A percentile compares a stretch with the other conserved stretches of the same genome.
Conservation (phyloP, 2,329 filamentous ascomycete species). For the Aplosporella prunicola region DNA sequence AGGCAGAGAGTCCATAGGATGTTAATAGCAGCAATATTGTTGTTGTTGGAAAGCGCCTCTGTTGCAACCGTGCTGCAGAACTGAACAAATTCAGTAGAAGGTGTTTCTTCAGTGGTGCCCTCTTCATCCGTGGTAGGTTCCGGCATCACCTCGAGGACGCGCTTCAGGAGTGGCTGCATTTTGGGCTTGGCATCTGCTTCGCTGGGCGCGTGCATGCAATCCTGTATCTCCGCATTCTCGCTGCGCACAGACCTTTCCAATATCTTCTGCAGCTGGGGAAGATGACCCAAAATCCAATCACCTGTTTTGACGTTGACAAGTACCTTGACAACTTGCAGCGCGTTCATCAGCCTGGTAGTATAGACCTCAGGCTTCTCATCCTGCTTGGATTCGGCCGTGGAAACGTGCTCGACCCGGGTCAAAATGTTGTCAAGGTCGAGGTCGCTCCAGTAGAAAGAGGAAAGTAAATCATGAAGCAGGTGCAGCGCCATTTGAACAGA, state of each 20-base stretch:
- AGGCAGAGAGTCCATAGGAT: conserved; percentile 85
- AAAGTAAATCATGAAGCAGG: conserved; percentile 73
- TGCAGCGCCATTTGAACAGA: conserved; percentile 78
- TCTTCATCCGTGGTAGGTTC: conserved; percentile 75
- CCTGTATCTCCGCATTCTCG: conserved; percentile 86
- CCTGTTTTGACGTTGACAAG: conserved; percentile 80
- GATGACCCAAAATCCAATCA: conserved; percentile 78
- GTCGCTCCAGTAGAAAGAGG: conserved; percentile 83
- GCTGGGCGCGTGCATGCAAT: conserved; percentile 72
- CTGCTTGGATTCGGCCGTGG: conserved; percentile 58
- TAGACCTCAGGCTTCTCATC: conserved; percentile 56
- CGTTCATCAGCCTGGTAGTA: conserved; percentile 82
- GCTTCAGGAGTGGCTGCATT: conserved; percentile 65
- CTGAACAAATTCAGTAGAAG: conserved; percentile 77
- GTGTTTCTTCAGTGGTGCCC: conserved; percentile 63
- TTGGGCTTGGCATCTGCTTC: conserved; percentile 55
- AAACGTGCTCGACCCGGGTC: conserved; percentile 76
- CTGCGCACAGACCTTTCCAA: conserved; percentile 82
- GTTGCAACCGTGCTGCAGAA: conserved; percentile 80
- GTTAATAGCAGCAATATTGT: conserved; percentile 83
- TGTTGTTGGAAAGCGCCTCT: conserved; percentile 71
- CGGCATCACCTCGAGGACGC: conserved; percentile 82
- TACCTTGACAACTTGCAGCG: conserved; percentile 82
- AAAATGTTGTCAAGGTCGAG: conserved; percentile 78
- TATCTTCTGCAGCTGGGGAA: conserved; percentile 72